phyloP scores from a whole-genome alignment of 805 yeast genomes.

The Diddensiella transvaalensis region DNA sequence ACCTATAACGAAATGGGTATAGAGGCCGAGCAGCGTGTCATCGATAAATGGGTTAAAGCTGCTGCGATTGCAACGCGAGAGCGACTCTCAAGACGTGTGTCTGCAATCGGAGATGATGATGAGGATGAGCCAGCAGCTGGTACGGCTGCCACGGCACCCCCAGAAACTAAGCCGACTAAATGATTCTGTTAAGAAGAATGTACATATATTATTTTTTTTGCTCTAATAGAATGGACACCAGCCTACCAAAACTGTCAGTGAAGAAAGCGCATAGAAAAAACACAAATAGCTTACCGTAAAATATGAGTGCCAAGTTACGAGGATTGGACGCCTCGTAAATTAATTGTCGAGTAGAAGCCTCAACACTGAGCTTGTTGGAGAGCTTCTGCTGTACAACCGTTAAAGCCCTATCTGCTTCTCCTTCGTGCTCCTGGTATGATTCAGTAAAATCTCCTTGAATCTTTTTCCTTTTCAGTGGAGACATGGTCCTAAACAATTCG shows the following conservation, averaged over 20 bases:
- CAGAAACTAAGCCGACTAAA: too few species aligned
- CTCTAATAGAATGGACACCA: constrained; percentile 37
- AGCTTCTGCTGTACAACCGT: constrained; percentile 68
- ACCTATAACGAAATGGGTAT: constrained; percentile 65
- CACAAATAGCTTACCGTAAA: constrained; percentile 61
- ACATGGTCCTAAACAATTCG: constrained; percentile 45
- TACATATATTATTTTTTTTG: neutral
- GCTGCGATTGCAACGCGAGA: constrained; percentile 64
- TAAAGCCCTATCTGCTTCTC: constrained; percentile 80
- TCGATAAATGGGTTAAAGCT: constrained; percentile 69
- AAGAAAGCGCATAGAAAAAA: constrained; percentile 4
- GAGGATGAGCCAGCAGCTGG: constrained; percentile 4
- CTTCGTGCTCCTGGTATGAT: constrained; percentile 39
- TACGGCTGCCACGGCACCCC: neutral
- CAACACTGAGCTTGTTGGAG: constrained; percentile 68
- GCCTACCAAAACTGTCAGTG: constrained; percentile 26
- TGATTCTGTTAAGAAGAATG: too few species aligned
- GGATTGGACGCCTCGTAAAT: constrained; percentile 71
- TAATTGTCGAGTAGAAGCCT: constrained; percentile 79
- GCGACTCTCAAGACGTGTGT: constrained; percentile 32
- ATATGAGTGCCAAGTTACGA: constrained; percentile 67
- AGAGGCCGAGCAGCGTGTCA: constrained; percentile 62
- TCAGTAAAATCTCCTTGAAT: constrained; percentile 29
- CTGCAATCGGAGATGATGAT: constrained; percentile 28
- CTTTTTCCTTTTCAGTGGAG: constrained; percentile 62